Conservation (phyloP, 345 rosid genomes). For the Crucihimalaya himalaica region DNA sequence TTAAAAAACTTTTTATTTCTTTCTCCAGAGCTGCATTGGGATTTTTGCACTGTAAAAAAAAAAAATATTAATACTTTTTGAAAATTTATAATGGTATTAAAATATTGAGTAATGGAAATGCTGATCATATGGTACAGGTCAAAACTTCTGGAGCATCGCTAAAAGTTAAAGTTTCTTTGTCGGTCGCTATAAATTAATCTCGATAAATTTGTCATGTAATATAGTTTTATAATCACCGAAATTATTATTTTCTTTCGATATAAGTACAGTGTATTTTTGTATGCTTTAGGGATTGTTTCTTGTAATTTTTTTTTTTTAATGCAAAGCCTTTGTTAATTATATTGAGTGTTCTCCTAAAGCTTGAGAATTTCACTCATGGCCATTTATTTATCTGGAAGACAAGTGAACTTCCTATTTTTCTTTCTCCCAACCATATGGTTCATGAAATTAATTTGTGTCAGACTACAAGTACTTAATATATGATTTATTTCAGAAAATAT, state of each 20-base stretch:
- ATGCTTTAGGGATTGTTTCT: too few species aligned
- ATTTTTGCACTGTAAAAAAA: not conserved
- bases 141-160: slow-evolving; percentile 39
- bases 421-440: too few species aligned
- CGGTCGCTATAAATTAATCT: slow-evolving; percentile 33
- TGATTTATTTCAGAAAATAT: too few species aligned
- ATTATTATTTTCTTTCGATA: too few species aligned
- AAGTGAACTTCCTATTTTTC: too few species aligned
- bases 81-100: not conserved
- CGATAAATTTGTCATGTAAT: slow-evolving; percentile 26
- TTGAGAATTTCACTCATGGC: too few species aligned
- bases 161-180: slow-evolving; percentile 31
- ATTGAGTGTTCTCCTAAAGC: too few species aligned
- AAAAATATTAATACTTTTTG: not conserved
- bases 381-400: too few species aligned
- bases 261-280: too few species aligned
- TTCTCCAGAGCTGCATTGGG: slow-evolving; percentile 28
- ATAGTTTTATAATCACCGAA: not conserved
- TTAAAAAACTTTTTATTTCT: not conserved
- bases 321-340: not conserved
- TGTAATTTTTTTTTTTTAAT: too few species aligned
- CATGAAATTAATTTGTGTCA: too few species aligned
- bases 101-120: slow-evolving; percentile 8
- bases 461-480: too few species aligned
- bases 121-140: slow-evolving; percentile 36